phyloP scores from a whole-genome alignment of 192 early-diverging fungal species.

The Coemansia sp. region DNA sequence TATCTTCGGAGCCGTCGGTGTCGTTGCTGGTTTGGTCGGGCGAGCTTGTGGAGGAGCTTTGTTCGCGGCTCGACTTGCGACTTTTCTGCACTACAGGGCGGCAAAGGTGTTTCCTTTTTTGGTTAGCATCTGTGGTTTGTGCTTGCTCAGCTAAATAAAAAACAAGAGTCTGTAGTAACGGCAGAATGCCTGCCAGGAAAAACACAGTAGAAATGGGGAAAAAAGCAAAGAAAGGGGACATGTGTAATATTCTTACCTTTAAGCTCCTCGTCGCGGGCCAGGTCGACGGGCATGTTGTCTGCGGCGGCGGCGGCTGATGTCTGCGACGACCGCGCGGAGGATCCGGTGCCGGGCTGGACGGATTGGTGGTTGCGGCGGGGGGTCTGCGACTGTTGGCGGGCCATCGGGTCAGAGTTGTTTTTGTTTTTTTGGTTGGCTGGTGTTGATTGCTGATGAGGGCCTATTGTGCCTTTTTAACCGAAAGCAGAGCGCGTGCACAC shows the following conservation, averaged over 20 bases:
- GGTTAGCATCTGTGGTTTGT: no score
- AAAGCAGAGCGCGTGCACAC: neutral
- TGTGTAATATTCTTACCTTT: neutral
- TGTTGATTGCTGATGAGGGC: neutral
- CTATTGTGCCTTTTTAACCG: neutral
- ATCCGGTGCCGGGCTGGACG: neutral
- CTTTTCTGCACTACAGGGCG: no score
- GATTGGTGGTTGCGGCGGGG: neutral
- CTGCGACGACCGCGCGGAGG: neutral
- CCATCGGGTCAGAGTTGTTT: no score
- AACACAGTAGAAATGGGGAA: neutral
- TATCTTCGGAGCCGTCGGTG: constrained; percentile 1
- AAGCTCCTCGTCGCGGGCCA: neutral
- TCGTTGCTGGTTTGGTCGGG: constrained; percentile 3
- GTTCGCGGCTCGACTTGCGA: no score
- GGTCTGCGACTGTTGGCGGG: neutral
- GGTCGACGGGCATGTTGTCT: neutral
- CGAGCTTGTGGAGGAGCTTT: no score
- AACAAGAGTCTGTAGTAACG: neutral
- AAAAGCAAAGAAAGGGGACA: neutral
- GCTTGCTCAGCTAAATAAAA: neutral
- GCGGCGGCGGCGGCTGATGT: neutral
- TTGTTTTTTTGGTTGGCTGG: neutral
- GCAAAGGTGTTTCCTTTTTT: no score
- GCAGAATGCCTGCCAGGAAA: neutral